These are phyloP conservation scores for Penicilliopsis zonata DNA, from an alignment of 495 filamentous ascomycete genomes.

Conservation along the genomic window DNA sequence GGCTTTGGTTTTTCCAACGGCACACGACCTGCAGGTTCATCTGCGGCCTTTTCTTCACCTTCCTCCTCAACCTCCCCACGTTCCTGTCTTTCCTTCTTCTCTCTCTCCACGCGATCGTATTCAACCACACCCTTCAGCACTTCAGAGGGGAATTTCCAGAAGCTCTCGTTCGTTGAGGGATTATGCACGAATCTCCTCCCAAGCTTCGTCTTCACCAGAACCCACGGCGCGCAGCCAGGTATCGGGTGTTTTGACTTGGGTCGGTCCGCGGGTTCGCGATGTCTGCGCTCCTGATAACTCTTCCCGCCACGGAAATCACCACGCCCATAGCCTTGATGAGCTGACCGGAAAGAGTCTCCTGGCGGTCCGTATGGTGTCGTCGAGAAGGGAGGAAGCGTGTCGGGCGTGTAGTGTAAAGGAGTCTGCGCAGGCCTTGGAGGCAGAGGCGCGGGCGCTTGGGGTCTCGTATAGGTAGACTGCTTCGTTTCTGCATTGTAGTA, in stretches of 20 bases:
- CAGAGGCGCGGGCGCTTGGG: conserved; percentile 25
- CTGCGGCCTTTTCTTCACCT: neutral
- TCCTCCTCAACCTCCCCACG: conserved; percentile 18
- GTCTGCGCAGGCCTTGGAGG: conserved; percentile 12
- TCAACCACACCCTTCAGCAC: conserved; percentile 71
- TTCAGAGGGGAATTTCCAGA: conserved; percentile 83
- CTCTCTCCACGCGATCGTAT: conserved; percentile 45
- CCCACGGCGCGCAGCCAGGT: conserved; percentile 76
- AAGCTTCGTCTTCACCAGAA: conserved; percentile 82
- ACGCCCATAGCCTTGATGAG: conserved; percentile 16
- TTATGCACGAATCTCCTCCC: conserved; percentile 86
- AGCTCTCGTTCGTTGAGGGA: conserved; percentile 66
- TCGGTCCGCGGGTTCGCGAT: conserved; percentile 56
- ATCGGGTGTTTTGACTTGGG: conserved; percentile 72
- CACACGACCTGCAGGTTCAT: conserved; percentile 1
- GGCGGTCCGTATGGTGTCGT: conserved; percentile 28
- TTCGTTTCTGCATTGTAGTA: conserved; percentile 84
- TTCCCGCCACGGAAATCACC: conserved; percentile 37
- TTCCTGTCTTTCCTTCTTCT: conserved; percentile 33
- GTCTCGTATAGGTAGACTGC: conserved; percentile 75
- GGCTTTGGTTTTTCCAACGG: no score
- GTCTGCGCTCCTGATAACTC: conserved; percentile 39
- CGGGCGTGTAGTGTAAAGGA: conserved; percentile 17
- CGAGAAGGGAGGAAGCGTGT: conserved; percentile 28
- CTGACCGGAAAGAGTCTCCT: conserved; percentile 11